Conservation (phyloP, 1,284 basidiomycete genomes). For the Fomitopsis palustris region DNA sequence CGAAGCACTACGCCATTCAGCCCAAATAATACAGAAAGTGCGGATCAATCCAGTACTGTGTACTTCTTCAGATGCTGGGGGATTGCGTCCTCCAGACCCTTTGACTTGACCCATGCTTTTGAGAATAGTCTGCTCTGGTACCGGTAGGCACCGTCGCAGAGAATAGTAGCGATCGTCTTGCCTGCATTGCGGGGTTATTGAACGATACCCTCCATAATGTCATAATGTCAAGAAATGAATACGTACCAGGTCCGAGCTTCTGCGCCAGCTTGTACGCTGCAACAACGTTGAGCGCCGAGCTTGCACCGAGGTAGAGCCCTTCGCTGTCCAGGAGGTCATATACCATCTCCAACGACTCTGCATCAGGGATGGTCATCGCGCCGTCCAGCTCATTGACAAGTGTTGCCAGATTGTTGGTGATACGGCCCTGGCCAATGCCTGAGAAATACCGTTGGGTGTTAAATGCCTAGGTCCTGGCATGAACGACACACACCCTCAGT, state of each 20-base stretch:
- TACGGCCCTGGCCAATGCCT: slow-evolving; percentile 97
- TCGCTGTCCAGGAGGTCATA: slow-evolving; percentile 92
- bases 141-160: slow-evolving; percentile 95
- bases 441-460: neutral
- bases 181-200: slow-evolving; percentile 43
- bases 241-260: slow-evolving; percentile 76
- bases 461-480: no score
- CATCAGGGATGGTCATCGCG: slow-evolving; percentile 85
- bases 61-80: slow-evolving; percentile 89
- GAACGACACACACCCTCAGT: slow-evolving; percentile 78
- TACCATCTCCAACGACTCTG: slow-evolving; percentile 90
- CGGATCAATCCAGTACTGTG: slow-evolving; percentile 69
- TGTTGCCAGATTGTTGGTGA: slow-evolving; percentile 91
- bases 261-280: slow-evolving; percentile 88
- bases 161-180: slow-evolving; percentile 84
- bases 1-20: neutral
- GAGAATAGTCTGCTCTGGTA: slow-evolving; percentile 97
- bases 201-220: neutral
- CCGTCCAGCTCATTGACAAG: slow-evolving; percentile 82
- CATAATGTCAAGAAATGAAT: neutral
- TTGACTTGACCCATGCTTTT: slow-evolving; percentile 89
- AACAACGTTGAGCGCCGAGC: slow-evolving; percentile 93
- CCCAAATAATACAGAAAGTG: neutral
- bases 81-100: slow-evolving; percentile 78
- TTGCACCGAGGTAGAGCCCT: slow-evolving; percentile 96